A percentile compares a stretch with the other conserved stretches of the same genome.
Evolutionary conservation across 495 filamentous ascomycete genomes (phyloP).

Genomic region (Penicillium goetzii): DNA sequence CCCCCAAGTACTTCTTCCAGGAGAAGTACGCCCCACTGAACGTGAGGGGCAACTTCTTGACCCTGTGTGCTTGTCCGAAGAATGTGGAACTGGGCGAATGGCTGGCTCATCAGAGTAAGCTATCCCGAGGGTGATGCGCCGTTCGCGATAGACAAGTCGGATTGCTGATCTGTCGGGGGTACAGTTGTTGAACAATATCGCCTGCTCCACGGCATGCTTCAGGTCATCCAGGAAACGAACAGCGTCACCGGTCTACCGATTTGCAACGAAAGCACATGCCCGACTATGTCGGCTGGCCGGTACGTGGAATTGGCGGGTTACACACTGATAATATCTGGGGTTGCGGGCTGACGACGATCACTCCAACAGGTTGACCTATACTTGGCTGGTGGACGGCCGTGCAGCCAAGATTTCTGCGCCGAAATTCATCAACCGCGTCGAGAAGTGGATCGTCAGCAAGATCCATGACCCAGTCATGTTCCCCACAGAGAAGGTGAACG

Average conservation of each 20-base stretch:
- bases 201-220: slow-evolving; percentile 79
- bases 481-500: slow-evolving; percentile 71
- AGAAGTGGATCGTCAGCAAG: slow-evolving; percentile 92
- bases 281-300: slow-evolving; percentile 89
- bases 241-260: slow-evolving; percentile 68
- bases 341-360: slow-evolving; percentile 17
- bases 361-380: slow-evolving; percentile 76
- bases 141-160: not conserved
- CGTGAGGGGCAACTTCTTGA: slow-evolving; percentile 96
- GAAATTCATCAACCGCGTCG: slow-evolving; percentile 89
- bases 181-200: slow-evolving; percentile 90
- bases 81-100: slow-evolving; percentile 90
- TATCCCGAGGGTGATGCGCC: not conserved
- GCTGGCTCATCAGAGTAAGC: slow-evolving; percentile 88
- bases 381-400: slow-evolving; percentile 68
- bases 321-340: slow-evolving; percentile 9
- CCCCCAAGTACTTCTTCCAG: slow-evolving; percentile 72
- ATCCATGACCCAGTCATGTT: slow-evolving; percentile 85
- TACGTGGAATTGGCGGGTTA: slow-evolving; percentile 54
- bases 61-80: slow-evolving; percentile 83
- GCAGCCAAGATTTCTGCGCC: slow-evolving; percentile 70
- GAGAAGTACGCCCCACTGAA: slow-evolving; percentile 82
- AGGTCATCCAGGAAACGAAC: slow-evolving; percentile 79
- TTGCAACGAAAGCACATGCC: slow-evolving; percentile 81
- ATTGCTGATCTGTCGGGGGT: slow-evolving; percentile 26